These are phyloP conservation scores for Leucocoprinus birnbaumii DNA, from an alignment of 768 basidiomycete genomes.

Conservation along the genomic window DNA sequence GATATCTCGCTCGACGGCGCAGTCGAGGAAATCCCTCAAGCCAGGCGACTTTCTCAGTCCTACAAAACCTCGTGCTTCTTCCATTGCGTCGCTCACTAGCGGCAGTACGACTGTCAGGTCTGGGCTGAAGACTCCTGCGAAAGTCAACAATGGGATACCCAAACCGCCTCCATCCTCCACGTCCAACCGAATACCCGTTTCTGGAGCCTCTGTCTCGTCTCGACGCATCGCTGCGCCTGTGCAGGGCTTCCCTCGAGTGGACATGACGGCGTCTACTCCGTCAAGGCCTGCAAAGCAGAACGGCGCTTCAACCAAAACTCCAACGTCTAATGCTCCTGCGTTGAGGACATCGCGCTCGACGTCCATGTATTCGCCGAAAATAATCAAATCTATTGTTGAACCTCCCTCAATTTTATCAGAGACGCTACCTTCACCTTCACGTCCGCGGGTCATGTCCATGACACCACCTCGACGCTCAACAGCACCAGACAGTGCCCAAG, in stretches of 20 bases:
- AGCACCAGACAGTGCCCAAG: slow-evolving; percentile 8
- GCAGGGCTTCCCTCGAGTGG: slow-evolving; percentile 26
- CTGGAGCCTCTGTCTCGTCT: slow-evolving; percentile 35
- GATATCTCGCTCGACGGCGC: slow-evolving; percentile 38
- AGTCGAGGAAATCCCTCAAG: slow-evolving; percentile 40
- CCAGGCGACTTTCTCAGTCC: slow-evolving; percentile 25
- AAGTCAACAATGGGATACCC: slow-evolving; percentile 53
- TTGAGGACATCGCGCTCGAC: slow-evolving; percentile 22
- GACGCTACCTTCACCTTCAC: slow-evolving; percentile 22
- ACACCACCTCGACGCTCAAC: slow-evolving; percentile 30
- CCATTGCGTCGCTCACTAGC: slow-evolving; percentile 41
- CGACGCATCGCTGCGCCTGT: slow-evolving; percentile 38
- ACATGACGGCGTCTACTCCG: slow-evolving; percentile 23
- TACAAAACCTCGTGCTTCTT: slow-evolving; percentile 52
- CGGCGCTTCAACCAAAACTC: slow-evolving; percentile 10
- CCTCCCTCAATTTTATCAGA: slow-evolving; percentile 12
- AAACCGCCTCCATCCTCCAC: slow-evolving; percentile 30
- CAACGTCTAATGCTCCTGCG: slow-evolving; percentile 22
- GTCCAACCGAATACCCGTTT: slow-evolving; percentile 34
- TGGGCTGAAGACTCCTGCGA: slow-evolving; percentile 23
- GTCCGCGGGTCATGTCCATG: slow-evolving; percentile 43
- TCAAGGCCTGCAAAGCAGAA: slow-evolving; percentile 20
- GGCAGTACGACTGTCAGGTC: slow-evolving; percentile 49
- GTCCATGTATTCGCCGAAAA: slow-evolving; percentile 23
- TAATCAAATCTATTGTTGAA: slow-evolving; percentile 15